Conservation (phyloP, 2,329 filamentous ascomycete species). For the Pezicula radicicola region DNA sequence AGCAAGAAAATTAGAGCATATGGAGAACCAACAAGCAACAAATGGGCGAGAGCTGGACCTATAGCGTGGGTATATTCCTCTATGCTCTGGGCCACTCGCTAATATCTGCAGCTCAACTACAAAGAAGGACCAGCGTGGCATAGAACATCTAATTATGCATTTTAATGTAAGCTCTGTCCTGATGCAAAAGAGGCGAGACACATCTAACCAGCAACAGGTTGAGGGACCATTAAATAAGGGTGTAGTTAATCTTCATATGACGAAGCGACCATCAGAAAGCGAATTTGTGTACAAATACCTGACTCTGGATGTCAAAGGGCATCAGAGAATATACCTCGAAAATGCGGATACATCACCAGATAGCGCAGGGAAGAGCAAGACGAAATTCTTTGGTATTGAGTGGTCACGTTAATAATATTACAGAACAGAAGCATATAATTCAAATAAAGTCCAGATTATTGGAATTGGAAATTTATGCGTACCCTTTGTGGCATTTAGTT, state of each 20-base stretch:
- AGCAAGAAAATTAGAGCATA: slow-evolving; percentile 73
- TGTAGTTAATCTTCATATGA: slow-evolving; percentile 74
- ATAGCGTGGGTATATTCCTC: slow-evolving; percentile 45
- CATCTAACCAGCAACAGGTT: slow-evolving; percentile 48
- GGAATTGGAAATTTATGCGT: no score
- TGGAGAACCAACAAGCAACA: slow-evolving; percentile 77
- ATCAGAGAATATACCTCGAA: slow-evolving; percentile 63
- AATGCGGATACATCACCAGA: slow-evolving; percentile 43
- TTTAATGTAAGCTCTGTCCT: slow-evolving; percentile 62
- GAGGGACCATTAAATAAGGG: slow-evolving; percentile 75
- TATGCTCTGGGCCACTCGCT: slow-evolving; percentile 19
- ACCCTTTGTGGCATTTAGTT: no score
- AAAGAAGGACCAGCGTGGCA: slow-evolving; percentile 69
- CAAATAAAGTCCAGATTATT: no score
- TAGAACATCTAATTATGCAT: slow-evolving; percentile 78
- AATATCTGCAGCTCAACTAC: slow-evolving; percentile 52
- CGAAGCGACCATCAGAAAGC: slow-evolving; percentile 60
- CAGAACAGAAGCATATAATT: no score
- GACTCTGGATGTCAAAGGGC: slow-evolving; percentile 74
- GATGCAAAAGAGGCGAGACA: neutral
- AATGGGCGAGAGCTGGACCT: slow-evolving; percentile 70
- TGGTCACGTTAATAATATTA: slow-evolving; percentile 6
- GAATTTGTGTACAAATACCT: slow-evolving; percentile 81
- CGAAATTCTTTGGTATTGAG: slow-evolving; percentile 28
- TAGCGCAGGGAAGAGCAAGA: slow-evolving; percentile 23